Conservation (phyloP, 306 rosid genomes). For the Trichosanthes cucumerina region DNA sequence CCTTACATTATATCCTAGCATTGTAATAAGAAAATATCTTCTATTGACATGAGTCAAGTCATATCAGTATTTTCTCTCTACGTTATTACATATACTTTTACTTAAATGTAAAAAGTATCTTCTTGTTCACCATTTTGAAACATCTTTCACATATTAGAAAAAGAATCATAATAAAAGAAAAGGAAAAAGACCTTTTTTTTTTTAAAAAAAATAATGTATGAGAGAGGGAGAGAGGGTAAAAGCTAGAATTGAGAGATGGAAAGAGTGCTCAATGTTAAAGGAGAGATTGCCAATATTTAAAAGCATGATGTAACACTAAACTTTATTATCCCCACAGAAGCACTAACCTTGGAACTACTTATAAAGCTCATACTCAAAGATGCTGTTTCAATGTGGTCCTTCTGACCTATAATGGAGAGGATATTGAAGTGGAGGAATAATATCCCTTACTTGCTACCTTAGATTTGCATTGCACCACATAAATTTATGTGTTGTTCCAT, state of each 20-base stretch:
- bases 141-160: not conserved
- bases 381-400: not conserved
- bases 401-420: not conserved
- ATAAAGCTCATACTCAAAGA: not conserved
- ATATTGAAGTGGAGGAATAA: not conserved
- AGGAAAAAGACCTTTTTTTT: not conserved
- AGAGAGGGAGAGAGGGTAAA: not conserved
- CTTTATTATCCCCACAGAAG: not conserved
- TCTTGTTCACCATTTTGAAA: not conserved
- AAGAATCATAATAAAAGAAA: not conserved
- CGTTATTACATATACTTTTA: not conserved
- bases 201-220: not conserved
- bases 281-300: not conserved
- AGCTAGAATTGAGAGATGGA: not conserved
- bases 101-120: not conserved
- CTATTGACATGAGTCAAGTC: too few species aligned
- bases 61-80: too few species aligned
- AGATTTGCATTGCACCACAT: not conserved
- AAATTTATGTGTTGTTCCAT: not conserved
- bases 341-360: constrained; percentile 1
- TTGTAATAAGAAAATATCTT: too few species aligned
- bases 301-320: not conserved
- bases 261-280: not conserved
- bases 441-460: not conserved
- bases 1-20: too few species aligned